Conservation (phyloP, 2,329 filamentous ascomycete species). For the Xylariaceae sp. region DNA sequence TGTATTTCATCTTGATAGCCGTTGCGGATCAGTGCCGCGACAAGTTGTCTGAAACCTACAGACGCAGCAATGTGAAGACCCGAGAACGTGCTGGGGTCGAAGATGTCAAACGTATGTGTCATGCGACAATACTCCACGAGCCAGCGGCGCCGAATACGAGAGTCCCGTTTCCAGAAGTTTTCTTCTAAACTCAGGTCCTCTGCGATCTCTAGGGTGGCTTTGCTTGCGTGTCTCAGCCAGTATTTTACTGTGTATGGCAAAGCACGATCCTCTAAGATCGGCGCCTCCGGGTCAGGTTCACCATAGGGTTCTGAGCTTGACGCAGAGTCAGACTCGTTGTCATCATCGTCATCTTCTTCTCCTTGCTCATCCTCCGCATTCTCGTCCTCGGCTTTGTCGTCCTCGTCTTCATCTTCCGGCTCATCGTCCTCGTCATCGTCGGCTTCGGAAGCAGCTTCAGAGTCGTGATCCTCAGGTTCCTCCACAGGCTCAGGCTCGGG, state of each 20-base stretch:
- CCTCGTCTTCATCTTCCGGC: conserved; percentile 5
- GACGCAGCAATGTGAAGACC: conserved; percentile 35
- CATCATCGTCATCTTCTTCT: conserved; percentile 9
- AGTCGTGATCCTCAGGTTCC: conserved; percentile 5
- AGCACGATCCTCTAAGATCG: conserved; percentile 20
- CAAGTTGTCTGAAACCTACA: conserved; percentile 34
- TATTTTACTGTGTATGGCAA: conserved; percentile 35
- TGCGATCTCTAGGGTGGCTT: conserved; percentile 37
- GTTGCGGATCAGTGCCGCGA: conserved; percentile 33
- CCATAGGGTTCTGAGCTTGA: conserved; percentile 6
- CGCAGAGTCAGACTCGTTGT: conserved; percentile 1
- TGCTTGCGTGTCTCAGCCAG: conserved; percentile 37
- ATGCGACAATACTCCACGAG: conserved; percentile 30
- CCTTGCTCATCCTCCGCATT: conserved; percentile 10
- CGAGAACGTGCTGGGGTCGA: conserved; percentile 25
- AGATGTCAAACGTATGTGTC: conserved; percentile 27
- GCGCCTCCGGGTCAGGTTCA: conserved; percentile 24
- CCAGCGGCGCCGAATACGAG: conserved; percentile 34
- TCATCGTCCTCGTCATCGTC: conserved; percentile 1
- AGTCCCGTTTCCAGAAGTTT: conserved; percentile 35
- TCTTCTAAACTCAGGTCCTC: conserved; percentile 34
- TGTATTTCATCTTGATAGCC: conserved; percentile 32
- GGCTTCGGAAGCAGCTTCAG: conserved; percentile 4
- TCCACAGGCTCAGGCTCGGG: conserved; percentile 10
- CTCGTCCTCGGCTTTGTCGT: conserved; percentile 7